A percentile compares a stretch with the other conserved stretches of the same genome.
Evolutionary conservation across 495 filamentous ascomycete genomes (phyloP).

Genomic region (Penicillium malachiteum): DNA sequence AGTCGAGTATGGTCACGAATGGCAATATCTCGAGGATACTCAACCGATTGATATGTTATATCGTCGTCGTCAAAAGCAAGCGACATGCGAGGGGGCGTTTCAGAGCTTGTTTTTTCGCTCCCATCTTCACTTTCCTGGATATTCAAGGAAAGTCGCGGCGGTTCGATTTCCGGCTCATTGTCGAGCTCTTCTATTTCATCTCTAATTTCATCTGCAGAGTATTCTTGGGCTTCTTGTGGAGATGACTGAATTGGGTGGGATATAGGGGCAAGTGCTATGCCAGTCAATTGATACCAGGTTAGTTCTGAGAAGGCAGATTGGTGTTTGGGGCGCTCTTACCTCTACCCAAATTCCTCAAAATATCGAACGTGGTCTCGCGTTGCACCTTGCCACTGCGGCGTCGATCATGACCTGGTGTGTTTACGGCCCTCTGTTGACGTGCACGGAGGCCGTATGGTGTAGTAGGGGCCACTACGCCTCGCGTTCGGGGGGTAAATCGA

Average conservation of each 20-base stretch:
- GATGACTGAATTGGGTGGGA: conserved; percentile 60
- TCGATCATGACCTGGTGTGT: conserved; percentile 67
- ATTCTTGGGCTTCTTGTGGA: conserved; percentile 38
- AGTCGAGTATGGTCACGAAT: conserved; percentile 49
- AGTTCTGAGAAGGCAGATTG: not conserved
- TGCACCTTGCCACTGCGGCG: conserved; percentile 65
- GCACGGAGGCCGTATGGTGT: conserved; percentile 75
- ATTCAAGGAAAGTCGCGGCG: conserved; percentile 68
- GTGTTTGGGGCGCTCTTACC: conserved; percentile 25
- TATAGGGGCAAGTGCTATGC: conserved; percentile 55
- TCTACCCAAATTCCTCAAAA: conserved; percentile 64
- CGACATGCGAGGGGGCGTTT: conserved; percentile 58
- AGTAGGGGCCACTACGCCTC: conserved; percentile 44
- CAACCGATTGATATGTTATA: conserved; percentile 65
- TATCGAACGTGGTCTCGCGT: conserved; percentile 74
- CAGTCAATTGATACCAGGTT: not conserved
- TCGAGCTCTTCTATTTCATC: conserved; percentile 59
- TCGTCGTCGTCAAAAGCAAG: conserved; percentile 67
- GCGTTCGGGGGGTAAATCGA: conserved; percentile 37
- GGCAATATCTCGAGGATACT: conserved; percentile 60
- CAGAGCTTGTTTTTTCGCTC: conserved; percentile 40
- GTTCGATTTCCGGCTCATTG: conserved; percentile 60
- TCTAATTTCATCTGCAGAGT: conserved; percentile 22
- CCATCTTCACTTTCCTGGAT: conserved; percentile 59
- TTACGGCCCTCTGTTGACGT: conserved; percentile 71